Evolutionary conservation across 176 grass and related monocot species (phyloP).

Genomic region (sorghum (Sorghum bicolor)): Sorghum_bicolor_NCBIv3 NC_012871.2:70959001-70959500

Average conservation of each 20-base stretch:
- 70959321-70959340: conserved; percentile 33
- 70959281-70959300: conserved; percentile 75
- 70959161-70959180: conserved; percentile 58
- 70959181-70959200: conserved; percentile 35
- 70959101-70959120: conserved; percentile 27
- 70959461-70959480: conserved; percentile 45
- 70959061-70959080: conserved; percentile 71
- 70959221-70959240: conserved; percentile 18
- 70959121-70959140: conserved; percentile 32
- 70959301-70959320: conserved; percentile 70
- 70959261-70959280: conserved; percentile 52
- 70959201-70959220: conserved; percentile 14
- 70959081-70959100: conserved; percentile 48
- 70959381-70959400: conserved; percentile 44
- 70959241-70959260: conserved; percentile 30
- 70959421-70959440: conserved; percentile 63
- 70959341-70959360: conserved; percentile 4
- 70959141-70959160: conserved; percentile 82
- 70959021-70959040: conserved; percentile 40
- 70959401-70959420: conserved; percentile 82
- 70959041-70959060: conserved; percentile 57
- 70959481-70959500: conserved; percentile 39
- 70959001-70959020: conserved; percentile 42
- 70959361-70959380: conserved; percentile 45
- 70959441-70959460: conserved; percentile 45